These are phyloP conservation scores for Colletotrichum sp. DNA, from an alignment of 2,329 filamentous ascomycete genomes.

Conservation along the genomic window DNA sequence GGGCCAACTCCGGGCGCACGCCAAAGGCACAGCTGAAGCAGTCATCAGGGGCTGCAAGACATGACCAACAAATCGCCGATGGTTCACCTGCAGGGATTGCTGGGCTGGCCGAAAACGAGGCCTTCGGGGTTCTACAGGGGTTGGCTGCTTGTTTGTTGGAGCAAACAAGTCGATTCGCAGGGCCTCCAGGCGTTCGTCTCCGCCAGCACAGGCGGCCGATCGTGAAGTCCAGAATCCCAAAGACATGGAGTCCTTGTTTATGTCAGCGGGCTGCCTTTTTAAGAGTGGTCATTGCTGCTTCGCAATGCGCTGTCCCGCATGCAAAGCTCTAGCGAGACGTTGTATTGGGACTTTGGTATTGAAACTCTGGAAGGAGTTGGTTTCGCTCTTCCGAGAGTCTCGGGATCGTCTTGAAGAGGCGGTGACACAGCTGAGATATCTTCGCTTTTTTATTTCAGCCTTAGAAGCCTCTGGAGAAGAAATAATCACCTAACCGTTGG, in stretches of 20 bases:
- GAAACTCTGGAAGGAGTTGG: background rate
- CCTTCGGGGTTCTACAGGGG: conserved; percentile 3
- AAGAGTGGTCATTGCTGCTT: background rate
- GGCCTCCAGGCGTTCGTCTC: background rate
- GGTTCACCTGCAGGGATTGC: background rate
- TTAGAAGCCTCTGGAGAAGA: background rate
- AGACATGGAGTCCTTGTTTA: background rate
- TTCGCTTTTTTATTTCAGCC: background rate
- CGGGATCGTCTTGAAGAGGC: background rate
- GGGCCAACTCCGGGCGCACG: background rate
- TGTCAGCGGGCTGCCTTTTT: background rate
- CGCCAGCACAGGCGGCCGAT: background rate
- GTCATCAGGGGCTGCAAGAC: background rate
- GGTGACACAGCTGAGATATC: background rate
- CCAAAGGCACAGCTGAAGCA: background rate
- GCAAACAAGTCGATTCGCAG: background rate
- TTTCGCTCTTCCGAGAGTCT: background rate
- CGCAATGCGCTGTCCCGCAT: background rate
- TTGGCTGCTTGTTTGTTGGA: conserved; percentile 14
- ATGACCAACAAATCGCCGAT: background rate
- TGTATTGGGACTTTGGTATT: background rate
- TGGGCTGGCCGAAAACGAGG: background rate
- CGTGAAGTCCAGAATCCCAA: background rate
- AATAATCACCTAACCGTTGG: background rate
- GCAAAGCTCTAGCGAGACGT: background rate